phyloP scores from a whole-genome alignment of 2,329 filamentous ascomycete species.

The Claviceps sp. region DNA sequence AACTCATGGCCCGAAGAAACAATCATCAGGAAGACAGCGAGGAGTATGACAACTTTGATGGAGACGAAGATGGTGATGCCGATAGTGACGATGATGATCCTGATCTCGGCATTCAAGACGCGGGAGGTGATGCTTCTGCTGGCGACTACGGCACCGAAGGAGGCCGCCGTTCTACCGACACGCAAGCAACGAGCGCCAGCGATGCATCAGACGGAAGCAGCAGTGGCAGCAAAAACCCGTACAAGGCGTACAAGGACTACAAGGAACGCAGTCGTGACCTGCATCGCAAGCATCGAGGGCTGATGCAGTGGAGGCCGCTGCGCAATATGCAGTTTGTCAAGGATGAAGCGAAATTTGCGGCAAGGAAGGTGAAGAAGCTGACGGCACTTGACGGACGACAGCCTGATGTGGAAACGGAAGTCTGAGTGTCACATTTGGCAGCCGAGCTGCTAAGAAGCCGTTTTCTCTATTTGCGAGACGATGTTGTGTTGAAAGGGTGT shows the following conservation, averaged over 20 bases:
- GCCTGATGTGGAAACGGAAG: slow-evolving; percentile 77
- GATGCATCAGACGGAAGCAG: slow-evolving; percentile 18
- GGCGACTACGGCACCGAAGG: slow-evolving; percentile 13
- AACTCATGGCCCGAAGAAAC: slow-evolving; percentile 23
- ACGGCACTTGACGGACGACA: slow-evolving; percentile 68
- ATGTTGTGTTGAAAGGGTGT: too few species aligned
- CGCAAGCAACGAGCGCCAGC: slow-evolving; percentile 20
- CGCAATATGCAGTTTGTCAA: slow-evolving; percentile 79
- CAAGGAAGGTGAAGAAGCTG: slow-evolving; percentile 63
- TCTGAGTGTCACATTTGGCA: slow-evolving; percentile 17
- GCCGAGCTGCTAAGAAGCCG: neutral
- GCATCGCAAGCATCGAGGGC: slow-evolving; percentile 71
- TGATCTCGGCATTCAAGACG: slow-evolving; percentile 48
- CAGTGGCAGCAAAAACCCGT: slow-evolving; percentile 36
- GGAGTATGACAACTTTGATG: slow-evolving; percentile 25
- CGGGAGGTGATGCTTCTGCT: slow-evolving; percentile 18
- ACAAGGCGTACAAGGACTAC: slow-evolving; percentile 48
- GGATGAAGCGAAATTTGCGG: slow-evolving; percentile 68
- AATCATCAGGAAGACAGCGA: slow-evolving; percentile 21
- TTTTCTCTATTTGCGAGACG: neutral
- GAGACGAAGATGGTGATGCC: slow-evolving; percentile 19
- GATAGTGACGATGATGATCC: slow-evolving; percentile 26
- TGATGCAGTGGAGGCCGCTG: slow-evolving; percentile 94
- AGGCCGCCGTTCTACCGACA: slow-evolving; percentile 27
- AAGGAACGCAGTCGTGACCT: slow-evolving; percentile 58